Conservation (phyloP, 2,329 filamentous ascomycete genomes). For the Claviceps arundinis region DNA sequence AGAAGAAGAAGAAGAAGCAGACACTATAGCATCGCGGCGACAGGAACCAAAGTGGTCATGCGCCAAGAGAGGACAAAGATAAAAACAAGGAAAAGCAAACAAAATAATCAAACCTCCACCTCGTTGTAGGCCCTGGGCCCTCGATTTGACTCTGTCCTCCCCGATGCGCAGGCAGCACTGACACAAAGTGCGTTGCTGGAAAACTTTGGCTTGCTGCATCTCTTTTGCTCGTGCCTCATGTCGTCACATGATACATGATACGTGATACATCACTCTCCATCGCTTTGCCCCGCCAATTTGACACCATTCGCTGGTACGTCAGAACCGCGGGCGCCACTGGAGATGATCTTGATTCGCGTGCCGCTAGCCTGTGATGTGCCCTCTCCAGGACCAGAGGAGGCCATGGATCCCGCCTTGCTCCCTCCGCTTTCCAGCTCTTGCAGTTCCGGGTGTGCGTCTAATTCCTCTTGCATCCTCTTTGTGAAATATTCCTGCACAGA, state of each 20-base stretch:
- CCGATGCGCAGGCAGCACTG: background rate
- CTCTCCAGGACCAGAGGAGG: constrained; percentile 37
- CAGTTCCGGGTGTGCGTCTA: constrained; percentile 41
- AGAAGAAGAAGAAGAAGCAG: background rate
- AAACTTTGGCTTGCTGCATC: background rate
- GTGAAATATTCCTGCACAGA: constrained; percentile 40
- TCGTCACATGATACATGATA: constrained; percentile 2
- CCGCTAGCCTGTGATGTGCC: constrained; percentile 52
- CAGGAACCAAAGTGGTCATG: background rate
- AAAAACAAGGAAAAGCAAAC: constrained; percentile 1
- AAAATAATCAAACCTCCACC: background rate
- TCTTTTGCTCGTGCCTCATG: background rate
- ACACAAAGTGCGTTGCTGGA: background rate
- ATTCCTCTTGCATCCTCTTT: constrained; percentile 37
- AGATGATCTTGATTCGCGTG: constrained; percentile 59
- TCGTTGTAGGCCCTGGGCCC: background rate
- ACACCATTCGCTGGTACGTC: constrained; percentile 23
- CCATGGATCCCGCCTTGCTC: constrained; percentile 21
- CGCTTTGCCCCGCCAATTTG: constrained; percentile 33
- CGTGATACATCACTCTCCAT: constrained; percentile 31
- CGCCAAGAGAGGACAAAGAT: background rate
- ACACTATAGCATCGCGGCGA: background rate
- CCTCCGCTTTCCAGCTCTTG: constrained; percentile 38
- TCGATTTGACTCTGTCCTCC: background rate
- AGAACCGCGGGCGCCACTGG: constrained; percentile 19